A percentile compares a stretch with the other conserved stretches of the same genome.
Conservation (phyloP, 2,329 filamentous ascomycete genomes). For the Arthrobotrys megalospora region DNA sequence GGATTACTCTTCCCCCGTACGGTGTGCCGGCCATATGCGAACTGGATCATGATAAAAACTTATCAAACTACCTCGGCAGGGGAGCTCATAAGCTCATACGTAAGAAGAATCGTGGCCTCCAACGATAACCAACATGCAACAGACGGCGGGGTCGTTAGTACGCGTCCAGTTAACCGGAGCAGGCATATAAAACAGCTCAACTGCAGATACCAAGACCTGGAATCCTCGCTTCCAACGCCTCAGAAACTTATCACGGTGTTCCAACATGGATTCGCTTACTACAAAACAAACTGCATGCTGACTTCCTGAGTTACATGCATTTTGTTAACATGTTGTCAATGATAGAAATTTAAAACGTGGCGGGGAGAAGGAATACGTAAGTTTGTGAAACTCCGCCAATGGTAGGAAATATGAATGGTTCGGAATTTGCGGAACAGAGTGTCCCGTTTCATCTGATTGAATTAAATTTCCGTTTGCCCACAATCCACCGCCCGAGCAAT, state of each 20-base stretch:
- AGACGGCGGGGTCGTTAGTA: neutral
- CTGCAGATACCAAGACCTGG: constrained; percentile 28
- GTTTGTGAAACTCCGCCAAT: constrained; percentile 10
- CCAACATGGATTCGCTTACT: constrained; percentile 8
- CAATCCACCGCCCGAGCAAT: neutral
- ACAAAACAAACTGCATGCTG: neutral
- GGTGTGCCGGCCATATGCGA: constrained; percentile 10
- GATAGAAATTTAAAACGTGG: constrained; percentile 1
- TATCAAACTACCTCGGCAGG: constrained; percentile 22
- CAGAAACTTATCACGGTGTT: constrained; percentile 1
- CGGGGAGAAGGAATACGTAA: constrained; percentile 6
- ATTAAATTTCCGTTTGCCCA: neutral
- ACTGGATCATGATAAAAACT: neutral
- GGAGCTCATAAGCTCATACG: constrained; percentile 1
- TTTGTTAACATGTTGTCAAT: neutral
- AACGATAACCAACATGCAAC: neutral
- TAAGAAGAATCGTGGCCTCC: constrained; percentile 18
- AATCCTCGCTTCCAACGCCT: constrained; percentile 20
- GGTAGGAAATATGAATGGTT: constrained; percentile 1
- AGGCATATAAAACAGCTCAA: constrained; percentile 14
- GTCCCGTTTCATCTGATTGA: neutral
- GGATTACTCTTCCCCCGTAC: neutral
- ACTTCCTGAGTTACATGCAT: neutral
- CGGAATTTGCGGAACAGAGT: constrained; percentile 4
- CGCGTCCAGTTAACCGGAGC: constrained; percentile 4